phyloP scores from a whole-genome alignment of 495 filamentous ascomycete genomes.

The Daldinia vernicosa region DNA sequence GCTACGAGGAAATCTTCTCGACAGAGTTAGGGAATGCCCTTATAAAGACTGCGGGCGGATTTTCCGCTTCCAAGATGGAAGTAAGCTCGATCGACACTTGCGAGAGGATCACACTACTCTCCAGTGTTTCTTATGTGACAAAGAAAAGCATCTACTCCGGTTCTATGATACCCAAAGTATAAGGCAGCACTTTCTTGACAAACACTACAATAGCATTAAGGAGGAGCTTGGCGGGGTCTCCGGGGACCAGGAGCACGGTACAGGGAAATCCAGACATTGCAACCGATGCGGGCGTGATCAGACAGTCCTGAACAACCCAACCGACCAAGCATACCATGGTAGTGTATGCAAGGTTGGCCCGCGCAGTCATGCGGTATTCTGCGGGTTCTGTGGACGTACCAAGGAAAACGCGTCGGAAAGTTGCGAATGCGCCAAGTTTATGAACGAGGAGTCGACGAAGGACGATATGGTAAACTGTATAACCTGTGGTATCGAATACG shows the following conservation, averaged over 20 bases:
- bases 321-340: conserved; percentile 42
- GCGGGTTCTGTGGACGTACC: conserved; percentile 1
- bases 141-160: conserved; percentile 29
- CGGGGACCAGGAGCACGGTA: neutral
- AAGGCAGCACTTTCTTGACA: conserved; percentile 45
- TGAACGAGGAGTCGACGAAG: neutral
- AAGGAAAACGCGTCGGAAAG: neutral
- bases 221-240: neutral
- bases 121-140: conserved; percentile 42
- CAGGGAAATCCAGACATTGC: conserved; percentile 28
- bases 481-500: conserved; percentile 19
- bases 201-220: conserved; percentile 38
- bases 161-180: conserved; percentile 34
- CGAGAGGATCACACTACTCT: conserved; percentile 38
- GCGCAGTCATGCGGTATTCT: neutral
- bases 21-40: conserved; percentile 48
- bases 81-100: conserved; percentile 36
- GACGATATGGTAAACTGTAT: neutral
- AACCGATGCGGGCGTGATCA: conserved; percentile 44
- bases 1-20: conserved; percentile 48
- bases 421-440: neutral
- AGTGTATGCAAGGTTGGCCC: conserved; percentile 15
- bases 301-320: conserved; percentile 1
- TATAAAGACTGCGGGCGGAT: conserved; percentile 44
- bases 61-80: conserved; percentile 39